phyloP scores from a whole-genome alignment of 176 grass and related monocot species.

The Puccinellia tenuiflora region DNA sequence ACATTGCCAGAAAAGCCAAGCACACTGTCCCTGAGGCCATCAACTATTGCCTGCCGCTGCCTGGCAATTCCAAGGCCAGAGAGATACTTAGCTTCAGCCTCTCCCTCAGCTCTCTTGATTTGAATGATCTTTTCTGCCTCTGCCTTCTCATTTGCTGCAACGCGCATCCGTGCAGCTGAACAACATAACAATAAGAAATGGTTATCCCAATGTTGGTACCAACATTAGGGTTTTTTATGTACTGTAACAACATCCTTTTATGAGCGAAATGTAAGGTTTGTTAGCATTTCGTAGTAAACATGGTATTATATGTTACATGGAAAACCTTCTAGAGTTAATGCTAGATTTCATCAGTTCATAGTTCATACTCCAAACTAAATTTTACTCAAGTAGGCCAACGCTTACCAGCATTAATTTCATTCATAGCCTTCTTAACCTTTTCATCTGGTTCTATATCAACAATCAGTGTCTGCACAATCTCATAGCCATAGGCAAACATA shows the following conservation, averaged over 20 bases:
- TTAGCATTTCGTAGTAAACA: not conserved
- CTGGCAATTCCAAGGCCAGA: conserved; percentile 40
- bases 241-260: not conserved
- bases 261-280: not conserved
- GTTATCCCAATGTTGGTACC: not conserved
- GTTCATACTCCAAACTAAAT: not conserved
- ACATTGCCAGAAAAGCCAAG: conserved; percentile 41
- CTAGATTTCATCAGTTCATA: not conserved
- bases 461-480: conserved; percentile 52
- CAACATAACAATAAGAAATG: not conserved
- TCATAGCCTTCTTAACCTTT: conserved; percentile 44
- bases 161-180: conserved; percentile 43
- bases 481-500: conserved; percentile 41
- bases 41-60: conserved; percentile 42
- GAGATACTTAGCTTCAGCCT: conserved; percentile 41
- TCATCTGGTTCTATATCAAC: conserved; percentile 45
- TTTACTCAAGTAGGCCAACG: not conserved
- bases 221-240: not conserved
- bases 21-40: conserved; percentile 38
- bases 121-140: conserved; percentile 54
- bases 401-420: conserved; percentile 51
- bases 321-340: not conserved
- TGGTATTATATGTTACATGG: not conserved
- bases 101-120: conserved; percentile 47
- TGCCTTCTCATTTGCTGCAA: conserved; percentile 39